Conservation (phyloP, 805 yeast species). For the Cyberlindnera americana region DNA sequence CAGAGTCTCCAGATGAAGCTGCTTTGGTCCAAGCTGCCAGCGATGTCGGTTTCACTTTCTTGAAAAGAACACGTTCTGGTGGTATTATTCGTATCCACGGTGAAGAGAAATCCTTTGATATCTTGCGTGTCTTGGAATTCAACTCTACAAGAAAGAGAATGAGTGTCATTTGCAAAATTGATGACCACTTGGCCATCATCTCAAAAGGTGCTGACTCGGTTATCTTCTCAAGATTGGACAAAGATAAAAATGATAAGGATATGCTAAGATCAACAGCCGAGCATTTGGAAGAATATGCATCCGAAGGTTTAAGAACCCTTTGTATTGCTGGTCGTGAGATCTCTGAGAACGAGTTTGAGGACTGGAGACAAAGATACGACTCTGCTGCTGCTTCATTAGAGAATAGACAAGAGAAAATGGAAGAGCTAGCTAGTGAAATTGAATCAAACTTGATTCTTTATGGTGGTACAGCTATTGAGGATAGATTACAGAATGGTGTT, state of each 20-base stretch:
- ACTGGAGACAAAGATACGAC: conserved; percentile 62
- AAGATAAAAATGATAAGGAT: conserved; percentile 39
- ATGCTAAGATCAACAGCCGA: conserved; percentile 62
- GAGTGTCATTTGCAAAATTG: conserved; percentile 72
- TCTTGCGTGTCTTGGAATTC: conserved; percentile 66
- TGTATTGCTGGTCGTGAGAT: conserved; percentile 74
- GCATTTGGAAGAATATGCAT: conserved; percentile 74
- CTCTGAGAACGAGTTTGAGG: conserved; percentile 54
- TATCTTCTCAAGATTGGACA: conserved; percentile 59
- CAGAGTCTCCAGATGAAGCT: conserved; percentile 88
- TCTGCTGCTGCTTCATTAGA: conserved; percentile 62
- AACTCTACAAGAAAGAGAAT: conserved; percentile 83
- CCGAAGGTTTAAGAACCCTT: conserved; percentile 78
- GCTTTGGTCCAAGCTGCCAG: conserved; percentile 80
- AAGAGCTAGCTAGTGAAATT: conserved; percentile 67
- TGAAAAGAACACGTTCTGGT: conserved; percentile 67
- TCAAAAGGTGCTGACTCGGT: conserved; percentile 86
- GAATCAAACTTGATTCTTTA: conserved; percentile 61
- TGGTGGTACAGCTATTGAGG: conserved; percentile 88
- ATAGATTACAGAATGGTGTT: conserved; percentile 80
- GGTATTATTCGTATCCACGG: conserved; percentile 66
- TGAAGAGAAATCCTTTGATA: conserved; percentile 60
- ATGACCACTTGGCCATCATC: conserved; percentile 56
- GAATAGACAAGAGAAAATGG: conserved; percentile 68
- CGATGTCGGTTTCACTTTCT: conserved; percentile 67